Percentiles rank a stretch among this genome's conserved stretches.
These are phyloP conservation scores for Talaromyces proteolyticus DNA, from an alignment of 495 filamentous ascomycete genomes.

Conservation along the genomic window DNA sequence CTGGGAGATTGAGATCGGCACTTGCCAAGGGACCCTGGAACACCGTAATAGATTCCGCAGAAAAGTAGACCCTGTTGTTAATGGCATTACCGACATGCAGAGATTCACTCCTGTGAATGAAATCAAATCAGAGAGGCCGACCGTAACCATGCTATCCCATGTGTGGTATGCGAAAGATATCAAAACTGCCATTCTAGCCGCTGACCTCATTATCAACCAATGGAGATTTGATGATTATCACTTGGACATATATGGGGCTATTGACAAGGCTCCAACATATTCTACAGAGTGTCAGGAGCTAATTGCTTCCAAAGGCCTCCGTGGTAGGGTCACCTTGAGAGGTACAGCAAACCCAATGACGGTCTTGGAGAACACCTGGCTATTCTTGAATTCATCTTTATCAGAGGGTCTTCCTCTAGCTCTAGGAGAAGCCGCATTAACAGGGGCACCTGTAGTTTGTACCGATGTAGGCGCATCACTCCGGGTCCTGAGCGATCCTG, in stretches of 20 bases:
- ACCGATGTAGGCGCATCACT: slow-evolving; percentile 62
- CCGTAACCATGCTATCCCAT: slow-evolving; percentile 60
- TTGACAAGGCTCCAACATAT: slow-evolving; percentile 54
- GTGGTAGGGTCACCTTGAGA: slow-evolving; percentile 43
- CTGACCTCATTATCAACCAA: slow-evolving; percentile 61
- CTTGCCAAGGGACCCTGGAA: slow-evolving; percentile 48
- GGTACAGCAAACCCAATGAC: slow-evolving; percentile 52
- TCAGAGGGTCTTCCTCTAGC: slow-evolving; percentile 61
- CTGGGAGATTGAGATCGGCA: slow-evolving; percentile 63
- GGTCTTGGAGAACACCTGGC: slow-evolving; percentile 56
- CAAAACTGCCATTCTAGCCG: slow-evolving; percentile 56
- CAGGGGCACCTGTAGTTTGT: slow-evolving; percentile 58
- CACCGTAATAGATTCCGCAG: slow-evolving; percentile 54
- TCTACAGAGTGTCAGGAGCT: slow-evolving; percentile 58
- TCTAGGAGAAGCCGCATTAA: slow-evolving; percentile 59
- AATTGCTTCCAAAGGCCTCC: slow-evolving; percentile 54
- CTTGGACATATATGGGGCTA: slow-evolving; percentile 57
- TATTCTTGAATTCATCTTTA: slow-evolving; percentile 63
- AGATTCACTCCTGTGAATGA: slow-evolving; percentile 54
- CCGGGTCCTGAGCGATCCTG: slow-evolving; percentile 56
- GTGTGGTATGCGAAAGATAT: slow-evolving; percentile 64
- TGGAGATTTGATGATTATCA: slow-evolving; percentile 61
- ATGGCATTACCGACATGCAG: slow-evolving; percentile 62
- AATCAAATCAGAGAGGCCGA: slow-evolving; percentile 50
- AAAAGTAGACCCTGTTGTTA: slow-evolving; percentile 64